Evolutionary conservation across 371 early-diverging fungal species (phyloP), one percentile per base, ranked within the genome.

Genomic region (Syncephalis fuscata): DNA sequence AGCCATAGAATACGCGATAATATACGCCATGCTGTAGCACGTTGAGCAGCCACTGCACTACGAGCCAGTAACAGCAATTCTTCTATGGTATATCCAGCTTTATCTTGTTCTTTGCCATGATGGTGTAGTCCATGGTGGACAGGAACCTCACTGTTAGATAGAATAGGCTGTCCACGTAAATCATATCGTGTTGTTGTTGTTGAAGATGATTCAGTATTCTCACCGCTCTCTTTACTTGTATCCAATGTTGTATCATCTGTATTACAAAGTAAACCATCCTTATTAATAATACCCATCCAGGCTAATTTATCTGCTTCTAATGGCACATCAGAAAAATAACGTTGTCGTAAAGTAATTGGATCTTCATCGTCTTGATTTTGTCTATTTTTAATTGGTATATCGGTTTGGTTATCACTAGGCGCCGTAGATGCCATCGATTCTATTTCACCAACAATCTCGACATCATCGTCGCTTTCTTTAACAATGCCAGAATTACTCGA

Each of bases 31-130:
- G 81, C 75, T 21, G 85, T 64, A n/a, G 74, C 70, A 1, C 89
- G 69, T 60, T 92, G 93, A 19, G 82, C 68, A 0, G 89, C 79
- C 1, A 87, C 80, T 1, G 80, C 76, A 53, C 89, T 88, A 48
- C 86, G 78, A 22, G 75, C 68, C 26, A 92, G 65, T 54, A 83
- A 75, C 27, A 85, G 63, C 4, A 92, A 55, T 60, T 92, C 93
- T 0, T 77, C 72, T 1, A 91, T 56, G 0, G 91, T 86, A 61
- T 92, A 92, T 3, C 92, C 92, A 10, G 93, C 77, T 48, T 71
- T 67, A 1, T 76, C 76, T 2, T 92, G 86, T 22, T 83, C 75
- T 19, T 79, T 77, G 3, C 89, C 89, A 54, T 92, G 93, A 56
- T 92, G 92, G 63, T 90, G 87, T 3, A 92, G 64, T 2, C 86